Conservation (phyloP, 169 alveolate genomes). For the Eimeria necatrix region DNA sequence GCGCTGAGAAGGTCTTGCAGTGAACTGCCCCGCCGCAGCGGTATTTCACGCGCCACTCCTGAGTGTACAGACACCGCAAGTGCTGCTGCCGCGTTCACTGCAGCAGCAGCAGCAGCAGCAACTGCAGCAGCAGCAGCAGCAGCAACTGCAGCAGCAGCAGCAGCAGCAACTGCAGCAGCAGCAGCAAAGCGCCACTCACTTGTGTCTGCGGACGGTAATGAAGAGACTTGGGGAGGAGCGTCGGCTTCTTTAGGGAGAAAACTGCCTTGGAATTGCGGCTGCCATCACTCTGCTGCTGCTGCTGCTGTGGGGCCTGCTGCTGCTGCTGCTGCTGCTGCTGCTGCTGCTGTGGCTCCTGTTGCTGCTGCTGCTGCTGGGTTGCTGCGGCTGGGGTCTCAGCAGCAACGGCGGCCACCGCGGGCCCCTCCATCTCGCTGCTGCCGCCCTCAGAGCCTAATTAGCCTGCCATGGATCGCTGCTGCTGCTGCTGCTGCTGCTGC, state of each 20-base stretch:
- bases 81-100: background rate
- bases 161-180: constrained; percentile 4
- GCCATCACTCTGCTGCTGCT: background rate
- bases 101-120: background rate
- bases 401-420: background rate
- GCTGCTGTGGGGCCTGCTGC: constrained; percentile 16
- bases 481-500: constrained; percentile 48
- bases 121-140: background rate
- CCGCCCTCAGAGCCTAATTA: background rate
- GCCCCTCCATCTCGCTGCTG: constrained; percentile 41
- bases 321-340: constrained; percentile 7
- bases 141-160: constrained; percentile 13
- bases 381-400: constrained; percentile 14
- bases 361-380: background rate
- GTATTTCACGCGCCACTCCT: constrained; percentile 35
- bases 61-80: background rate
- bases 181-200: background rate
- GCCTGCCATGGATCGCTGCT: constrained; percentile 2
- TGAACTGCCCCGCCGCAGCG: constrained; percentile 43
- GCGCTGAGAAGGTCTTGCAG: constrained; percentile 16
- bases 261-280: constrained; percentile 9
- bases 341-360: constrained; percentile 19
- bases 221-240: constrained; percentile 47
- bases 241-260: constrained; percentile 45
- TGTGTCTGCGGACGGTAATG: constrained; percentile 57